A percentile compares a stretch with the other conserved stretches of the same genome.
These are phyloP conservation scores for Hippophae rhamnoides DNA, from an alignment of 306 rosid genomes.

Conservation along the genomic window DNA sequence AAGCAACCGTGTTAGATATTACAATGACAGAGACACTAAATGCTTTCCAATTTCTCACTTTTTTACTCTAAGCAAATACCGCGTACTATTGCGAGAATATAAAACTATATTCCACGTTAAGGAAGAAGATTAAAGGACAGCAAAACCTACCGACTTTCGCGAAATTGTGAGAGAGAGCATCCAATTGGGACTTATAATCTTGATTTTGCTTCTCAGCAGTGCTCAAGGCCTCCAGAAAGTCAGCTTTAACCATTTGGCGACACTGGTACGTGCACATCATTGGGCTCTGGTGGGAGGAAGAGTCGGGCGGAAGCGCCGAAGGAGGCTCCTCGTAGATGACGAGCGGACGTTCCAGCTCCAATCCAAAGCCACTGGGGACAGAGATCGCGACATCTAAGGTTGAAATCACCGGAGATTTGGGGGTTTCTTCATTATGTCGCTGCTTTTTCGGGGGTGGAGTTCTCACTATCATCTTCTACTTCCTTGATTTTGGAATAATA, in stretches of 20 bases:
- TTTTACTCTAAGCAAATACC: neutral
- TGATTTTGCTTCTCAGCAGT: conserved; percentile 66
- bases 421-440: conserved; percentile 16
- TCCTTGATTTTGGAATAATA: neutral
- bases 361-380: conserved; percentile 13
- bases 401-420: conserved; percentile 2
- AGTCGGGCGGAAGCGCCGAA: conserved; percentile 21
- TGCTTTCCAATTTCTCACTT: too few species aligned
- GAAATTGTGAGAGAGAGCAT: conserved; percentile 39
- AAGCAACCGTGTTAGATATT: too few species aligned
- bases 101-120: too few species aligned
- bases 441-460: conserved; percentile 75
- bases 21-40: too few species aligned
- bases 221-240: conserved; percentile 70
- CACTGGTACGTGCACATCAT: conserved; percentile 88
- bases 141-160: conserved; percentile 53
- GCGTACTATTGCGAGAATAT: neutral
- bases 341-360: conserved; percentile 31
- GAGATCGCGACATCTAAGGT: conserved; percentile 14
- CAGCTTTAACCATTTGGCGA: conserved; percentile 95
- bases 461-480: conserved; percentile 50
- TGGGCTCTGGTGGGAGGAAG: conserved; percentile 19
- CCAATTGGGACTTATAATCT: conserved; percentile 52
- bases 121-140: conserved; percentile 5
- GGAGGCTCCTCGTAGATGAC: conserved; percentile 70